A percentile compares a stretch with the other conserved stretches of the same genome.
These are phyloP conservation scores for Alternaria hordeiaustralica DNA, from an alignment of 2,329 filamentous ascomycete species.

Conservation along the genomic window DNA sequence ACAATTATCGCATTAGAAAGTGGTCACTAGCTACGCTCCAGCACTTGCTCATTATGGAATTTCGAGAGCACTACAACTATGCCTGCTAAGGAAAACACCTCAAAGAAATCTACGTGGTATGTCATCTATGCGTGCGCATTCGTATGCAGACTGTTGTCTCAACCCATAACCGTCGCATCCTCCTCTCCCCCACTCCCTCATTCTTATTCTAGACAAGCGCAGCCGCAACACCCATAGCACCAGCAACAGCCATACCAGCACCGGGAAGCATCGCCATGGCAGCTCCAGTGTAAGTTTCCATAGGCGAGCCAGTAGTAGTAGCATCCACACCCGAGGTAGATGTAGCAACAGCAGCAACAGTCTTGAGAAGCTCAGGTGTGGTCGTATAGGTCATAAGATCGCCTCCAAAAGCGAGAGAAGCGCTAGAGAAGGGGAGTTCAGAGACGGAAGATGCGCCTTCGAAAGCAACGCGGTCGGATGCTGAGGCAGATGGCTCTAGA, in stretches of 20 bases:
- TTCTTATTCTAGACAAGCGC: constrained; percentile 1
- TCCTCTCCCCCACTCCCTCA: neutral
- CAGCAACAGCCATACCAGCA: constrained; percentile 2
- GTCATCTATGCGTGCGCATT: neutral
- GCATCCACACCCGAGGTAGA: constrained; percentile 6
- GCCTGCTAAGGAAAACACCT: neutral
- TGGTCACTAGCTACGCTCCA: neutral
- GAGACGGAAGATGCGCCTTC: constrained; percentile 25
- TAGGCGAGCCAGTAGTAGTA: neutral
- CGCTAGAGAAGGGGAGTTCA: constrained; percentile 21
- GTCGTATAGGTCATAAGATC: constrained; percentile 33
- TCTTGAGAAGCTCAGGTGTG: constrained; percentile 32
- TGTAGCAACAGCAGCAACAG: constrained; percentile 29
- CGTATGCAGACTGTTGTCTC: neutral
- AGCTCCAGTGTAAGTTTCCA: constrained; percentile 6
- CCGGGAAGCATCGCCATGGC: neutral
- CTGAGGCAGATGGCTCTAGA: constrained; percentile 21
- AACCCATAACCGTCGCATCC: neutral
- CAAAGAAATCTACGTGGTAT: neutral
- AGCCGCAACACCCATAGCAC: constrained; percentile 1
- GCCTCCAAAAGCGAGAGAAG: constrained; percentile 23
- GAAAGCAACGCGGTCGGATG: constrained; percentile 31
- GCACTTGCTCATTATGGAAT: neutral
- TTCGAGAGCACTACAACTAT: neutral
- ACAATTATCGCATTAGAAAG: neutral